Evolutionary conservation across 176 grass and related monocot species (phyloP).

Genomic region (Neostapfia colusana): DNA sequence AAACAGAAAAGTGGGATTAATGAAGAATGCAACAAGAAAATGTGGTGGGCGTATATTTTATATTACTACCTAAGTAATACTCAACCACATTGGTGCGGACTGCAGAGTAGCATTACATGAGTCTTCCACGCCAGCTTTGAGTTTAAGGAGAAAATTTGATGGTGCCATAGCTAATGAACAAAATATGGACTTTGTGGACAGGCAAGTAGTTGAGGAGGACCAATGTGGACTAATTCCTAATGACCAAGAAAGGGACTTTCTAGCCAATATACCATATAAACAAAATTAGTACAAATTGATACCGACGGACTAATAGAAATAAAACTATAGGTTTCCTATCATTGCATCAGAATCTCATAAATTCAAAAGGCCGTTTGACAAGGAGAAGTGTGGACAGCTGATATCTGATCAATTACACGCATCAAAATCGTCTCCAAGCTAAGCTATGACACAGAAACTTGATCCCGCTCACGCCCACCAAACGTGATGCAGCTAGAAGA

Average conservation of each 20-base stretch:
- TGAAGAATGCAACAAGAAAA: conserved; percentile 9
- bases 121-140: not conserved
- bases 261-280: not conserved
- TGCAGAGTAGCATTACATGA: too few relatives aligned
- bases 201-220: not conserved
- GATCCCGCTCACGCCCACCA: not conserved
- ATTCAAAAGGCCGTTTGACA: not conserved
- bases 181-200: not conserved
- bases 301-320: not conserved
- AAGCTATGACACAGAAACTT: not conserved
- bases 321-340: not conserved
- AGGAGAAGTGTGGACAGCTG: not conserved
- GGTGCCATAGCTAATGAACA: not conserved
- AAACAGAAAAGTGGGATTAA: not conserved
- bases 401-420: not conserved
- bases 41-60: not conserved
- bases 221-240: not conserved
- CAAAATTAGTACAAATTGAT: conserved; percentile 5
- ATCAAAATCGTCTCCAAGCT: conserved; percentile 15
- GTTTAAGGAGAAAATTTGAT: not conserved
- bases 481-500: conserved; percentile 1
- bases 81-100: not conserved
- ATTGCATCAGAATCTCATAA: not conserved
- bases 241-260: not conserved
- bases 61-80: not conserved